phyloP scores from a whole-genome alignment of 2,329 filamentous ascomycete species.

The Apiospora saccharicola region DNA sequence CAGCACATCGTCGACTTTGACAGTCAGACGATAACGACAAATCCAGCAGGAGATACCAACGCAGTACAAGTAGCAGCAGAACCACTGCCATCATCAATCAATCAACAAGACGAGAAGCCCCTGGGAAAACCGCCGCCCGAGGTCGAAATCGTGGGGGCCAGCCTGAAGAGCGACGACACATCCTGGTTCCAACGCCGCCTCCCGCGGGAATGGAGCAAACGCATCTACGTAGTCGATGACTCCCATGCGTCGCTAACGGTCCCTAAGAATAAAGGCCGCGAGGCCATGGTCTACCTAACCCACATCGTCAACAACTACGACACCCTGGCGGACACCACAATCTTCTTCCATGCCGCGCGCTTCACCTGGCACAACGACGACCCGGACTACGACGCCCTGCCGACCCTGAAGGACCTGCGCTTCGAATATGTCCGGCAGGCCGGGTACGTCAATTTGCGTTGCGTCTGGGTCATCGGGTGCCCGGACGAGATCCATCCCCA shows the following conservation, averaged over 20 bases:
- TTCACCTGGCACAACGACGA: slow-evolving; percentile 62
- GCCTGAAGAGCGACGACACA: slow-evolving; percentile 41
- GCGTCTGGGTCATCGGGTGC: slow-evolving; percentile 42
- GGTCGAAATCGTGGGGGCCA: slow-evolving; percentile 44
- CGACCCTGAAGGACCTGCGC: slow-evolving; percentile 58
- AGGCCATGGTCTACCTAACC: slow-evolving; percentile 68
- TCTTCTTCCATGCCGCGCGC: slow-evolving; percentile 66
- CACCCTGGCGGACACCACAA: slow-evolving; percentile 61
- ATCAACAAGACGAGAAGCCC: neutral
- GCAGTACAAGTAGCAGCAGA: neutral
- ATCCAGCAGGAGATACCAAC: neutral
- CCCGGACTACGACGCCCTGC: slow-evolving; percentile 53
- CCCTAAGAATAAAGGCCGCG: slow-evolving; percentile 53
- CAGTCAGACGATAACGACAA: neutral
- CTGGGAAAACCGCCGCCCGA: slow-evolving; percentile 8
- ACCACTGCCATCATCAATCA: neutral
- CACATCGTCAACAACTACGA: slow-evolving; percentile 70
- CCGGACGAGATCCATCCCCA: slow-evolving; percentile 37
- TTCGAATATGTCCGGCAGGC: slow-evolving; percentile 57
- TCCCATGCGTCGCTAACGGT: slow-evolving; percentile 40
- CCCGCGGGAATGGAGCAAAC: slow-evolving; percentile 55
- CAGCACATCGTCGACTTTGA: neutral
- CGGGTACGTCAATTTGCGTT: slow-evolving; percentile 68
- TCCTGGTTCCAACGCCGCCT: slow-evolving; percentile 49
- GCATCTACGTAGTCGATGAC: slow-evolving; percentile 63